Evolutionary conservation across 352 stramenopile genomes (phyloP).

Genomic region (Globisporangium nagaii): DNA sequence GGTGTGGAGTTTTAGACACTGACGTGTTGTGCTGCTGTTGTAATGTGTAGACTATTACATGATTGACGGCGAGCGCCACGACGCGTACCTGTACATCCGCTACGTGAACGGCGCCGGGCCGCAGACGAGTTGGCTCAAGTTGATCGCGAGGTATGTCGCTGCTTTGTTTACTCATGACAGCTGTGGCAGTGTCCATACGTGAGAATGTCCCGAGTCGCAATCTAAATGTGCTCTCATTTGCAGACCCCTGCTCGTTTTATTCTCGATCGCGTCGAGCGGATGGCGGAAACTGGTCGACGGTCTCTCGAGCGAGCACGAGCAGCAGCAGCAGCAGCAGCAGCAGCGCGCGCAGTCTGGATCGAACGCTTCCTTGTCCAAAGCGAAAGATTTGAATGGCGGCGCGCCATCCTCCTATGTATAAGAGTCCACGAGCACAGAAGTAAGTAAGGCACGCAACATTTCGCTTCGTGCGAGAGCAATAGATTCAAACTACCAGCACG

Average conservation of each 20-base stretch:
- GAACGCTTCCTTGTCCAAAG: slow-evolving; percentile 4
- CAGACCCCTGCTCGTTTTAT: slow-evolving; percentile 49
- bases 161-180: not conserved
- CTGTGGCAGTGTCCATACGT: no score
- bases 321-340: not conserved
- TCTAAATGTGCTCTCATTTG: not conserved
- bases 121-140: slow-evolving; percentile 60
- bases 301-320: slow-evolving; percentile 21
- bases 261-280: slow-evolving; percentile 60
- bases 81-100: slow-evolving; percentile 81
- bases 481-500: no score
- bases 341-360: slow-evolving; percentile 2
- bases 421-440: no score
- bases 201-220: no score
- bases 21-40: no score
- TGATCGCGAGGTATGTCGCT: slow-evolving; percentile 41
- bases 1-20: not conserved
- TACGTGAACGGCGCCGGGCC: slow-evolving; percentile 75
- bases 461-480: no score
- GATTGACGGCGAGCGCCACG: slow-evolving; percentile 75
- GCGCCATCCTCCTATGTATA: slow-evolving; percentile 10
- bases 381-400: not conserved
- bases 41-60: slow-evolving; percentile 73
- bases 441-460: not conserved
- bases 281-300: slow-evolving; percentile 58